Evolutionary conservation across 768 basidiomycete species (phyloP), one percentile per base, ranked within the genome.

Genomic region (Tulasnella sp.): DNA sequence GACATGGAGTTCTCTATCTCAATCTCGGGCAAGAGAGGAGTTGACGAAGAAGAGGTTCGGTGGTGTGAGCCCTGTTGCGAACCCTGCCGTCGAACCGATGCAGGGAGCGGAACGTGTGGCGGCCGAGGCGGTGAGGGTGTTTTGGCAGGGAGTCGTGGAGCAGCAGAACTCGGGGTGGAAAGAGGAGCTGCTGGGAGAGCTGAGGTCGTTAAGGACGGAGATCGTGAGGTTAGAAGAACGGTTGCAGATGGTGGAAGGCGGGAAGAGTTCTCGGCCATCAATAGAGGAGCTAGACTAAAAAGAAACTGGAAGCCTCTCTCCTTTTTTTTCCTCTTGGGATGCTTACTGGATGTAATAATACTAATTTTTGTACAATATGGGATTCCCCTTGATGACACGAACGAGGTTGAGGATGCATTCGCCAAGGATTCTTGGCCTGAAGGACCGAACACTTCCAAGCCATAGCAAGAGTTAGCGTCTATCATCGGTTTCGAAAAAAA

Each of bases 1-100:
- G 93, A 92, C 91, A 86, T 88, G 89, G 10, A 69, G 77, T 3
- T 80, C 77, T 13, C 51, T 81, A 18, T 69, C 78, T 20, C 79
- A 80, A 46, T 48, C 77, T 15, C 51, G 46, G 11, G 48, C 48
- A 44, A 77, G 79, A 39, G 79, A 80, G 61, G 77, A 77, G 77
- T 29, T 80, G 70, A 80, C 79, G 70, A 26, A 42, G 71, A 37
- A 55, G 37, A 42, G 77, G 39, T 61, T 69, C 48, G 75, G 46
- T 9, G 75, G 73, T 29, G 70, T 76, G 32, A 55, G 70, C 6
- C 18, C 40, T 23, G 57, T 40, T 35, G 55, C 23, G n/a, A 55
- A 37, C 42, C 35, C 57, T 6, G 5, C 15, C 9, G 57, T 40
- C 55, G 57, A 37, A 3, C 23, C 35, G 37, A 72, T 44, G 15